phyloP scores from a whole-genome alignment of 805 yeast genomes.

The Wickerhamomyces kurtzmanii region DNA sequence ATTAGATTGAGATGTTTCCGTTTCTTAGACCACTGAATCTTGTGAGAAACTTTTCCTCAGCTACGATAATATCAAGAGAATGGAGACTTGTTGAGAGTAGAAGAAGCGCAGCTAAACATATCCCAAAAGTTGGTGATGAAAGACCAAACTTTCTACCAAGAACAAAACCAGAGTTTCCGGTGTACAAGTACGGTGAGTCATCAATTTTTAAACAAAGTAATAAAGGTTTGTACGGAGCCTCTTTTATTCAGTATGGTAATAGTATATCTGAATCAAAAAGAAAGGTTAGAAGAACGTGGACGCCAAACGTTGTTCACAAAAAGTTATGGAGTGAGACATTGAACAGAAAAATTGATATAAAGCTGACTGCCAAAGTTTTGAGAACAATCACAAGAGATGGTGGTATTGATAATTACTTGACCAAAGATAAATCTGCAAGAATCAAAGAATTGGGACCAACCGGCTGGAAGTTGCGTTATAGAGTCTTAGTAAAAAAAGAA shows the following conservation, averaged over 20 bases:
- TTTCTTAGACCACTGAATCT: too few relatives aligned
- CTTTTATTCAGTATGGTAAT: slow-evolving; percentile 68
- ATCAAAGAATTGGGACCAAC: slow-evolving; percentile 84
- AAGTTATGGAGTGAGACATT: slow-evolving; percentile 80
- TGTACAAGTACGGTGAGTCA: slow-evolving; percentile 74
- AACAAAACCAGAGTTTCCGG: slow-evolving; percentile 39
- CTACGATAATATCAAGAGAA: slow-evolving; percentile 13
- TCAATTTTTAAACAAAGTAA: slow-evolving; percentile 74
- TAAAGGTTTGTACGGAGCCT: slow-evolving; percentile 86
- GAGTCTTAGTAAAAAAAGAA: slow-evolving; percentile 41
- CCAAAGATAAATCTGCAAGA: slow-evolving; percentile 83
- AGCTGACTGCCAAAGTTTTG: slow-evolving; percentile 71
- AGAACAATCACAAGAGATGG: slow-evolving; percentile 89
- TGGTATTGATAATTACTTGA: slow-evolving; percentile 82
- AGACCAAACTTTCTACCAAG: slow-evolving; percentile 38
- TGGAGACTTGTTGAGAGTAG: slow-evolving; percentile 39
- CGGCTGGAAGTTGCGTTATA: slow-evolving; percentile 87
- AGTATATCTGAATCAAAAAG: slow-evolving; percentile 65
- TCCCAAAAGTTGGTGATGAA: slow-evolving; percentile 43
- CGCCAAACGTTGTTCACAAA: slow-evolving; percentile 72
- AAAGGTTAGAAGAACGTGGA: slow-evolving; percentile 70
- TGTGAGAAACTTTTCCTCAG: background rate
- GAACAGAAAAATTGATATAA: slow-evolving; percentile 42
- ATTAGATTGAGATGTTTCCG: too few relatives aligned
- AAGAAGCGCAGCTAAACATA: slow-evolving; percentile 30